phyloP scores from a whole-genome alignment of 208 protist genomes.

The Trypanosomatidae sp. region DNA sequence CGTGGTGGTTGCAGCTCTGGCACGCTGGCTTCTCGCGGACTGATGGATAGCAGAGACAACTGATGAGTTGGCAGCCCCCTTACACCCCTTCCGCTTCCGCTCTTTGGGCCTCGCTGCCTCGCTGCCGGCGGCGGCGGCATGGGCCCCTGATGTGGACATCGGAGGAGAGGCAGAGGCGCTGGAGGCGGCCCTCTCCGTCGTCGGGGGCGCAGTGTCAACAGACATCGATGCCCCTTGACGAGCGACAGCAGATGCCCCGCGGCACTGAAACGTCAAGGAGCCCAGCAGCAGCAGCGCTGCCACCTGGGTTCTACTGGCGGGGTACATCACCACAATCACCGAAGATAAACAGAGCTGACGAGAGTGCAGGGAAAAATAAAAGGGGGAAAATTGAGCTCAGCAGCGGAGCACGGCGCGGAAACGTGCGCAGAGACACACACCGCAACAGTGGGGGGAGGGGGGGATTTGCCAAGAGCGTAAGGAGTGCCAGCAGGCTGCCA shows the following conservation, averaged over 20 bases:
- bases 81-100: neutral
- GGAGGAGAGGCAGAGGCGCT: conserved; percentile 3
- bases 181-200: neutral
- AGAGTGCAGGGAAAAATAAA: neutral
- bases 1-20: neutral
- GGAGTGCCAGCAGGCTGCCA: neutral
- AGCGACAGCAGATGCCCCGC: neutral
- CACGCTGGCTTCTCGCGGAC: neutral
- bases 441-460: neutral
- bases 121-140: neutral
- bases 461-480: neutral
- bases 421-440: neutral
- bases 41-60: neutral
- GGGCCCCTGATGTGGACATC: neutral
- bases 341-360: neutral
- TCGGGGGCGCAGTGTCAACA: neutral
- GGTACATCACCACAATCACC: conserved; percentile 3
- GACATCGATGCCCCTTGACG: neutral
- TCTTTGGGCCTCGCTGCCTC: neutral
- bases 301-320: neutral
- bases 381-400: neutral
- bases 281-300: conserved; percentile 7
- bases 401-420: neutral
- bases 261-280: conserved; percentile 13
- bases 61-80: neutral